Evolutionary conservation across 2,329 filamentous ascomycete genomes (phyloP), one percentile per base, ranked within the genome.

Genomic region (Aspergillaceae sp.): DNA sequence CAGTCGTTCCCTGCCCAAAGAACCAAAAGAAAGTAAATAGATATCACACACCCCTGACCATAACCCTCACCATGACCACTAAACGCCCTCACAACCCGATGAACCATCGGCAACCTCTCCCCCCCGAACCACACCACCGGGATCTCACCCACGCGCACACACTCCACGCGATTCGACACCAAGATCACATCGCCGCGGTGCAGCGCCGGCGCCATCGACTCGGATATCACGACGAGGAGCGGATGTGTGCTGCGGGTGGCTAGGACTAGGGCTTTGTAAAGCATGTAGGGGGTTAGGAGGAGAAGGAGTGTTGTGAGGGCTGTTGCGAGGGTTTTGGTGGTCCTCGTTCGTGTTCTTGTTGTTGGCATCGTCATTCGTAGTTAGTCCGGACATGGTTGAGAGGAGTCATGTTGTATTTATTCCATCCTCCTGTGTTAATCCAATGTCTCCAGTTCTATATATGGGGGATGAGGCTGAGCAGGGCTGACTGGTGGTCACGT

Each of bases 121-220:
- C n/a, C 19, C 6, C n/a, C 28, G 3, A 42, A 26, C 46, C 46
- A 48, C 27, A 32, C 36, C 19, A 48, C 46, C 2, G 46, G 46
- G 5, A 48, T 11, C 6, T 48, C 43, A 7, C 43, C 46, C 29
- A 42, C 38, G 2, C 29, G 10, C n/a, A 43, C 29, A 6, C 27
- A 32, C n/a, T 27, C 19, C 4, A 37, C 19, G 10, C 33, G 38
- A 26, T 48, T 48, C n/a, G 28, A 42, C 10, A 48, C 29, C 19
- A 49, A 44, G 6, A 47, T 9, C 5, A 45, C n/a, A 28, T 49
- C 48, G 8, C 48, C 45, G 2, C n/a, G 48, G 6, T 29, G 26
- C 29, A 51, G 51, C 1, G 48, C 50, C 3, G 50, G 46, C 8
- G 42, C 43, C 48, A 52, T 52, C 8, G 46, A 52, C 30, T 52